phyloP scores from a whole-genome alignment of 2,329 filamentous ascomycete genomes.

The Penicillium sp. region DNA sequence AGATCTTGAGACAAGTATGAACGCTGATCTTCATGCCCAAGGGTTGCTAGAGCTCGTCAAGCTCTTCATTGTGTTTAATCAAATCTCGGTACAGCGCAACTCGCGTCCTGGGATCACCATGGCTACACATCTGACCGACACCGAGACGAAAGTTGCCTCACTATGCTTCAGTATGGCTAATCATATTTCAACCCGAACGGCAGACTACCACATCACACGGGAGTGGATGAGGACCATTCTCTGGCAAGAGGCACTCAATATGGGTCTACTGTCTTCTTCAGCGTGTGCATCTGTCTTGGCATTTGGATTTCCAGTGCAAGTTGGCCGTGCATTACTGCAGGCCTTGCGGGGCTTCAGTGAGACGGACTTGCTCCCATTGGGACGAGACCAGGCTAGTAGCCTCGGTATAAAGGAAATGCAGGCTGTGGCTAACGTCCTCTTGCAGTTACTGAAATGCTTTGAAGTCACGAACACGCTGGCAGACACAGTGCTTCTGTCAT shows the following conservation, averaged over 20 bases:
- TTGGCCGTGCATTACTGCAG: conserved; percentile 24
- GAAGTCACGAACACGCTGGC: conserved; percentile 31
- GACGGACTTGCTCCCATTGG: conserved; percentile 27
- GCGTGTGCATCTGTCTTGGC: conserved; percentile 19
- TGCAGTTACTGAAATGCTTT: conserved; percentile 31
- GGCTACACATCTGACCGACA: conserved; percentile 14
- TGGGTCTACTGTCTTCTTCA: conserved; percentile 25
- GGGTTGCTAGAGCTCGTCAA: conserved; percentile 24
- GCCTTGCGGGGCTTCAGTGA: conserved; percentile 23
- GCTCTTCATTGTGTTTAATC: conserved; percentile 26
- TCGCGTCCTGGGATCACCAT: not conserved
- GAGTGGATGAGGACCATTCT: conserved; percentile 34
- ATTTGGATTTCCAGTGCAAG: conserved; percentile 25
- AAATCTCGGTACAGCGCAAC: conserved; percentile 11
- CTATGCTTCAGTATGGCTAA: conserved; percentile 12
- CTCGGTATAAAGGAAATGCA: not conserved
- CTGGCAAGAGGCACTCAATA: conserved; percentile 29
- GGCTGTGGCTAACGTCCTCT: not conserved
- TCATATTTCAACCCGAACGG: conserved; percentile 19
- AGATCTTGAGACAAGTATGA: not conserved
- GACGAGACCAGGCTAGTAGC: conserved; percentile 28
- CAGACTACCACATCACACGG: conserved; percentile 29
- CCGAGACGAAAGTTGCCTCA: conserved; percentile 19
- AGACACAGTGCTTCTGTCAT: conserved; percentile 24
- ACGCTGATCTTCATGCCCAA: conserved; percentile 18